Evolutionary conservation across 2,329 filamentous ascomycete genomes (phyloP).

Genomic region (Cladosporium sp.): DNA sequence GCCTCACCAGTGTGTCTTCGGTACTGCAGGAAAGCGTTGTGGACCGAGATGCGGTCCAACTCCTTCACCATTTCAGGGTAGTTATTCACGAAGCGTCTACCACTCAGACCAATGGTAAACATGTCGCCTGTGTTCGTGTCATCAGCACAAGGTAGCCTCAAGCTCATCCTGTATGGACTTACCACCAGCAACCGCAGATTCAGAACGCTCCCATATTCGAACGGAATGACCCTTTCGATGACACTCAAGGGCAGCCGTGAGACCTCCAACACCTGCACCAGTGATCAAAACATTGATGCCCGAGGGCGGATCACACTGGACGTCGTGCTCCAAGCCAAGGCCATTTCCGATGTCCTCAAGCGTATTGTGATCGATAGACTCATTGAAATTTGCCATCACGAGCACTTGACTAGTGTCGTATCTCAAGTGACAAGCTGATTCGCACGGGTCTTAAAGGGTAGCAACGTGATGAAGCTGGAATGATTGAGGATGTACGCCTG

Average conservation of each 20-base stretch:
- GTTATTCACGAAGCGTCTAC: conserved; percentile 38
- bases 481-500: no score
- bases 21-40: neutral
- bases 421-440: no score
- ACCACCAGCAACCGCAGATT: neutral
- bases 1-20: conserved; percentile 32
- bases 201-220: conserved; percentile 22
- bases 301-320: conserved; percentile 29
- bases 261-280: conserved; percentile 25
- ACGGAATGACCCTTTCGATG: conserved; percentile 27
- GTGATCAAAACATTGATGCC: conserved; percentile 27
- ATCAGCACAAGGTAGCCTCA: no score
- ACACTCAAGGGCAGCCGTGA: conserved; percentile 26
- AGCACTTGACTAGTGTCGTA: no score
- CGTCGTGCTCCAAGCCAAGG: neutral
- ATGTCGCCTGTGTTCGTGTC: conserved; percentile 42
- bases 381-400: neutral
- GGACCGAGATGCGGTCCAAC: neutral
- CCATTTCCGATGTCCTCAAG: neutral
- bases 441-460: no score
- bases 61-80: conserved; percentile 3
- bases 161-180: neutral
- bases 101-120: conserved; percentile 54
- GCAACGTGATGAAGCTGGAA: no score
- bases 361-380: neutral